phyloP scores from a whole-genome alignment of 331 rosid genomes.

The Cydonia oblonga region DNA sequence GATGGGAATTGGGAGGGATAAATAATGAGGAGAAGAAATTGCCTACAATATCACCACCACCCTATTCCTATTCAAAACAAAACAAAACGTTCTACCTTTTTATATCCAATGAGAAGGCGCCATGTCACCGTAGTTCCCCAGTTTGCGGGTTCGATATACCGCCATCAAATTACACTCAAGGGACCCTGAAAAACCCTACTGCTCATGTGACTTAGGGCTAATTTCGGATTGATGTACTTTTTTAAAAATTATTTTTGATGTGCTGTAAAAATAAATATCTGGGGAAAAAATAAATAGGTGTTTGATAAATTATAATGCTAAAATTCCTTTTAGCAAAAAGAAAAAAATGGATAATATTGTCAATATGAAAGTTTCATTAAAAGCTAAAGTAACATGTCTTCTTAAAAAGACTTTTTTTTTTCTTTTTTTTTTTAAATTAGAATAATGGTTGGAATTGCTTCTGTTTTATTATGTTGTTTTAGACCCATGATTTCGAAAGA shows the following conservation, averaged over 20 bases:
- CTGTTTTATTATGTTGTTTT: too few relatives aligned
- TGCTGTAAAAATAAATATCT: too few relatives aligned
- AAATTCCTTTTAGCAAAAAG: too few relatives aligned
- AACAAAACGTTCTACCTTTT: conserved; percentile 20
- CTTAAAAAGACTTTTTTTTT: too few relatives aligned
- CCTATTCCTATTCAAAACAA: neutral
- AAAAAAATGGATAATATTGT: too few relatives aligned
- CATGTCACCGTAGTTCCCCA: conserved; percentile 24
- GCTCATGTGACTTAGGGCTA: neutral
- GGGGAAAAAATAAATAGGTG: rapidly evolving
- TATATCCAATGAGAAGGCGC: conserved; percentile 24
- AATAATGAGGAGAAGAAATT: conserved; percentile 34
- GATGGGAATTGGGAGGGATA: neutral
- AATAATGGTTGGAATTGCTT: too few relatives aligned
- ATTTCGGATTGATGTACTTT: neutral
- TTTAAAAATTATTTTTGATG: too few relatives aligned
- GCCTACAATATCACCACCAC: conserved; percentile 23
- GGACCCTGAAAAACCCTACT: conserved; percentile 3
- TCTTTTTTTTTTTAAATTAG: too few relatives aligned
- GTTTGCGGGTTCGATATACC: conserved; percentile 14
- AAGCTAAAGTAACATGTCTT: too few relatives aligned
- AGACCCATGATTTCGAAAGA: too few relatives aligned
- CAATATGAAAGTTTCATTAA: too few relatives aligned
- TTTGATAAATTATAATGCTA: too few relatives aligned
- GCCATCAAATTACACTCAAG: neutral